Percentiles rank a stretch among this genome's conserved stretches.
phyloP scores from a whole-genome alignment of 805 yeast species.

The Phaffomyces opuntiae region DNA sequence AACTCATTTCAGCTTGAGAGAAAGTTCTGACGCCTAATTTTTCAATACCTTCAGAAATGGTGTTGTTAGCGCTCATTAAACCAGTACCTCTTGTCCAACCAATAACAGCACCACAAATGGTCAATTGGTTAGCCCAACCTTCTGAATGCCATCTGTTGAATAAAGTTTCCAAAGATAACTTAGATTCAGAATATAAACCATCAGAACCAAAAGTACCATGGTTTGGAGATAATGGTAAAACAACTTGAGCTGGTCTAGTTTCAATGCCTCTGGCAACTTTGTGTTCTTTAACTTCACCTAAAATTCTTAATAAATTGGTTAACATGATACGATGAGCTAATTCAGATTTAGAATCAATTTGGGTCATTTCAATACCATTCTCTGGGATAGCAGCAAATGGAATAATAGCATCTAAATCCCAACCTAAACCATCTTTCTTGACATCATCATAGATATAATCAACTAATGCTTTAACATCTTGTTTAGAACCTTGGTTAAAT shows the following conservation, averaged over 20 bases:
- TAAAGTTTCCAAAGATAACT: conserved; percentile 88
- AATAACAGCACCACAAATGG: conserved; percentile 95
- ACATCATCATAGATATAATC: conserved; percentile 78
- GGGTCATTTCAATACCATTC: conserved; percentile 92
- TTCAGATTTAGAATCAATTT: conserved; percentile 91
- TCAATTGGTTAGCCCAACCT: conserved; percentile 90
- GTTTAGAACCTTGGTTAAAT: conserved; percentile 95
- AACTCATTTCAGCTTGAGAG: conserved; percentile 99
- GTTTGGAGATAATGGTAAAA: conserved; percentile 95
- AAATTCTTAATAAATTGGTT: conserved; percentile 85
- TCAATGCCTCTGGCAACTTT: conserved; percentile 70
- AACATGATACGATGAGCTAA: conserved; percentile 98
- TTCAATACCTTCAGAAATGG: conserved; percentile 97
- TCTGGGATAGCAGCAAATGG: conserved; percentile 99
- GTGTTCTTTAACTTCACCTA: conserved; percentile 84
- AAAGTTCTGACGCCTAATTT: conserved; percentile 93
- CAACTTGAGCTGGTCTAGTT: conserved; percentile 97
- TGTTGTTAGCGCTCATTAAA: conserved; percentile 94
- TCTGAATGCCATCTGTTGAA: conserved; percentile 99
- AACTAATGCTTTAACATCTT: conserved; percentile 82
- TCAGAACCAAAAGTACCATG: conserved; percentile 99
- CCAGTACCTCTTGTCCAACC: conserved; percentile 99
- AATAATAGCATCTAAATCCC: conserved; percentile 94
- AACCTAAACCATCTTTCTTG: conserved; percentile 87
- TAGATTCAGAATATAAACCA: conserved; percentile 97